Evolutionary conservation across 2,329 filamentous ascomycete species (phyloP).

Genomic region (Aspergillus fischeri): DNA sequence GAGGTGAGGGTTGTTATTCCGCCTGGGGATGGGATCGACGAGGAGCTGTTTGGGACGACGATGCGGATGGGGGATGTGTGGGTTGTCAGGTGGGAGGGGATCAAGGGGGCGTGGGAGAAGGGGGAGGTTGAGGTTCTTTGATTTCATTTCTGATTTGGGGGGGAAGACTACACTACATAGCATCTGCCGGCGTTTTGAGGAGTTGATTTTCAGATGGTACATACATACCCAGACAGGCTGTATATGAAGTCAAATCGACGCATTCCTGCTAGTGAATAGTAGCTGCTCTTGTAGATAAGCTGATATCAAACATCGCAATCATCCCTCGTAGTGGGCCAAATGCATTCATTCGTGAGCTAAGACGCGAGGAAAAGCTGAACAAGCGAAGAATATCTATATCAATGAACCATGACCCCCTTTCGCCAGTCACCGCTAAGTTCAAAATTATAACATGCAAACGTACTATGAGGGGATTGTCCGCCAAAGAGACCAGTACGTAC

Average conservation of each 20-base stretch:
- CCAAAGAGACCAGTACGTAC: not conserved
- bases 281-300: not conserved
- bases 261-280: conserved; percentile 3
- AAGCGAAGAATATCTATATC: conserved; percentile 8
- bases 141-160: conserved; percentile 1
- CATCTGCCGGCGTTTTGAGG: not conserved
- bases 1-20: conserved; percentile 45
- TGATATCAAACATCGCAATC: not conserved
- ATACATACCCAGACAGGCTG: not conserved
- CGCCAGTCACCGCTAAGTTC: conserved; percentile 24
- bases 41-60: conserved; percentile 30
- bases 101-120: conserved; percentile 50
- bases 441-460: conserved; percentile 4
- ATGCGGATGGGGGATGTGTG: conserved; percentile 60
- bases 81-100: conserved; percentile 70
- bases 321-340: not conserved
- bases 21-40: conserved; percentile 26
- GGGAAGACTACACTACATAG: not conserved
- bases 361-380: not conserved
- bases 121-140: conserved; percentile 44
- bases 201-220: not conserved
- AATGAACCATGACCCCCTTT: conserved; percentile 6
- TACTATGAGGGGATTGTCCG: not conserved
- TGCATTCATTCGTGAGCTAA: not conserved
- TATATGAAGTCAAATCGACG: not conserved